Conservation (phyloP, 805 yeast species). For the Spathaspora sp. region DNA sequence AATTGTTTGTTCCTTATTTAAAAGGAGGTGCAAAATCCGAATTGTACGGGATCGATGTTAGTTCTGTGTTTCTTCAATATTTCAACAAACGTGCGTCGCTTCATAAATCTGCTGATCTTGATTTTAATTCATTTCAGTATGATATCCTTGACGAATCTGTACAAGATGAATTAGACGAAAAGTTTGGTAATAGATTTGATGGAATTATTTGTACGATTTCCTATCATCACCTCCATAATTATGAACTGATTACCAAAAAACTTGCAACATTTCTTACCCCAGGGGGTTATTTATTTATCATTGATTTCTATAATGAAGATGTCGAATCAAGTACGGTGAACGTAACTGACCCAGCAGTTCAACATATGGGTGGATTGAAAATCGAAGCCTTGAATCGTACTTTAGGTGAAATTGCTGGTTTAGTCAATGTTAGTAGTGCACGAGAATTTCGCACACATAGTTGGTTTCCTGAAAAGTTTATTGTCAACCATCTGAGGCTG, state of each 20-base stretch:
- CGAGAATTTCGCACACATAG: constrained; percentile 14
- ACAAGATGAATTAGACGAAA: constrained; percentile 9
- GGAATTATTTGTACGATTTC: constrained; percentile 32
- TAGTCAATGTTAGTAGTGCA: constrained; percentile 19
- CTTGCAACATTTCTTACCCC: constrained; percentile 29
- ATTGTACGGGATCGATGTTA: constrained; percentile 36
- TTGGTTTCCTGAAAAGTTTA: constrained; percentile 25
- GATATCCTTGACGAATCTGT: constrained; percentile 22
- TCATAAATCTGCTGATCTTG: constrained; percentile 1
- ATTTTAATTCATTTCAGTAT: constrained; percentile 12
- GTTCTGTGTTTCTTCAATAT: constrained; percentile 15
- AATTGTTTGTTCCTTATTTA: constrained; percentile 27
- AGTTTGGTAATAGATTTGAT: constrained; percentile 20
- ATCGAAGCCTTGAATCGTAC: constrained; percentile 19
- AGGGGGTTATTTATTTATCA: constrained; percentile 31
- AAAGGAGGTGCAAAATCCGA: constrained; percentile 12
- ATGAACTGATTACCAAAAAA: constrained; percentile 24
- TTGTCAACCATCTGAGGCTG: constrained; percentile 19
- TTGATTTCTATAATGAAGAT: constrained; percentile 38
- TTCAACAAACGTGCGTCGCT: constrained; percentile 13
- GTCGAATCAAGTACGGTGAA: constrained; percentile 13
- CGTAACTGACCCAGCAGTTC: constrained; percentile 13
- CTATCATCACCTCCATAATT: constrained; percentile 36
- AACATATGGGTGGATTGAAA: constrained; percentile 32
- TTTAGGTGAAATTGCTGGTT: constrained; percentile 16